Conservation (phyloP, 2,329 filamentous ascomycete genomes). For the Pestalotiopsis sp. region DNA sequence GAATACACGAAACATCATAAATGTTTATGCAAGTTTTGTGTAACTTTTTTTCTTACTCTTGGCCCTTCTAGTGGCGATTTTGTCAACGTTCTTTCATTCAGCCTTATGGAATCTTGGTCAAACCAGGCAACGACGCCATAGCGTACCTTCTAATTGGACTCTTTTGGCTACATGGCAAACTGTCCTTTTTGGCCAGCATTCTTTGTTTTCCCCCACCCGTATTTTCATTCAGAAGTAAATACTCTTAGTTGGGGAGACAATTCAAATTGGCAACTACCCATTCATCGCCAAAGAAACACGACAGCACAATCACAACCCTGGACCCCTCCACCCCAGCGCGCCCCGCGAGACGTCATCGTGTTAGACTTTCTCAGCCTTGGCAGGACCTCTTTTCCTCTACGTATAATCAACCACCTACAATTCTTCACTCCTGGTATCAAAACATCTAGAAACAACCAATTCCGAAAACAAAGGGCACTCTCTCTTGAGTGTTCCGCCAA, state of each 20-base stretch:
- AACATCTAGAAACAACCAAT: background rate
- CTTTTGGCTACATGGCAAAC: background rate
- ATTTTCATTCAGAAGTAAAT: too few relatives aligned
- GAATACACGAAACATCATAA: background rate
- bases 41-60: too few relatives aligned
- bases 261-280: too few relatives aligned
- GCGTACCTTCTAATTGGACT: background rate
- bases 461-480: background rate
- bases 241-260: too few relatives aligned
- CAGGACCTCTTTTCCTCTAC: background rate
- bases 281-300: background rate
- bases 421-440: background rate
- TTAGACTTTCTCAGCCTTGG: background rate
- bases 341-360: conserved; percentile 1
- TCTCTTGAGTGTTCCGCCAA: background rate
- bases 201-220: background rate
- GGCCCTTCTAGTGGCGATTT: too few relatives aligned
- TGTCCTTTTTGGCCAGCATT: background rate
- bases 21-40: background rate
- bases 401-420: background rate
- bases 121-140: background rate
- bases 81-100: too few relatives aligned
- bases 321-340: background rate
- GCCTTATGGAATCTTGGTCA: too few relatives aligned
- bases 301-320: background rate